Conservation (phyloP, 31 red algal genomes). For the Odonthalia washingtoniensis region DNA sequence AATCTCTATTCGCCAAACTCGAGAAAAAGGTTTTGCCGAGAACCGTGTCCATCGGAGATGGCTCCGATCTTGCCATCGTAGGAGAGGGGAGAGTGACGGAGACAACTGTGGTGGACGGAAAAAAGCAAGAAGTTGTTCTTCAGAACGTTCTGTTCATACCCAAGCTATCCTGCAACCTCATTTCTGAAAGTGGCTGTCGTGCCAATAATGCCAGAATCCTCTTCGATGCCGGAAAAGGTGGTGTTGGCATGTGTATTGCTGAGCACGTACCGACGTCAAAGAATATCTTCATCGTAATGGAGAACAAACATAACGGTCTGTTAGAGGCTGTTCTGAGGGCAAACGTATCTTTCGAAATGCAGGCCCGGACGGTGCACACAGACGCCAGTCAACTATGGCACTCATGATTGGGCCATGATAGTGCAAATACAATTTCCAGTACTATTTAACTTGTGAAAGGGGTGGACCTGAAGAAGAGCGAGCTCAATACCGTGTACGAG, state of each 20-base stretch:
- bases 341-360: neutral
- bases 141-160: constrained; percentile 22
- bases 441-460: constrained; percentile 13
- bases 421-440: neutral
- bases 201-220: neutral
- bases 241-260: neutral
- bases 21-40: neutral
- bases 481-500: constrained; percentile 3
- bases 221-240: neutral
- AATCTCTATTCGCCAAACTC: neutral
- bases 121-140: neutral
- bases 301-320: neutral
- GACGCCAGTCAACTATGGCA: constrained; percentile 31
- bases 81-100: neutral
- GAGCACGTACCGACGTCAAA: neutral
- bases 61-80: neutral
- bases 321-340: neutral
- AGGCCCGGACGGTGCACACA: neutral
- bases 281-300: neutral
- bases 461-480: neutral
- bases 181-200: neutral
- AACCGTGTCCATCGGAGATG: constrained; percentile 2
- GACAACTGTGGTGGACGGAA: constrained; percentile 14
- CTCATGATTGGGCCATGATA: constrained; percentile 2
- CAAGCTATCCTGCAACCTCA: constrained; percentile 12